phyloP scores from a whole-genome alignment of 176 grass and related monocot species.

The Rhynchospora breviuscula region DNA sequence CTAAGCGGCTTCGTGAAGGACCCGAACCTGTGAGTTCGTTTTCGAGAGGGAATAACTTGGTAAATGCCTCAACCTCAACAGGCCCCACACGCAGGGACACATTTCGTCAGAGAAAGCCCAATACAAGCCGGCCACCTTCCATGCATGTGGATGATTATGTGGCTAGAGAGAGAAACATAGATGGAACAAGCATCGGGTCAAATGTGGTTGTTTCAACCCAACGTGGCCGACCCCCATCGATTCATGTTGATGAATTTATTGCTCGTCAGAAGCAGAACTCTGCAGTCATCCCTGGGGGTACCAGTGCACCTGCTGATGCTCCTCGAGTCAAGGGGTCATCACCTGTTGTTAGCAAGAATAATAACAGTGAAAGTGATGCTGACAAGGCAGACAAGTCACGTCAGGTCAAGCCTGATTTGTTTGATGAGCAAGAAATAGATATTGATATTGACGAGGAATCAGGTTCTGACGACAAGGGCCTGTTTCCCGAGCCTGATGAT shows the following conservation, averaged over 20 bases:
- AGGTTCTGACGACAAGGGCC: constrained; percentile 80
- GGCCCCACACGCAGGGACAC: constrained; percentile 83
- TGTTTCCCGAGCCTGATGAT: constrained; percentile 89
- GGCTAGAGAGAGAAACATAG: constrained; percentile 95
- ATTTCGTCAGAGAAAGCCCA: constrained; percentile 92
- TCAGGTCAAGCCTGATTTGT: constrained; percentile 60
- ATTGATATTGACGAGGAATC: constrained; percentile 90
- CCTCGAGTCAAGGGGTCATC: constrained; percentile 41
- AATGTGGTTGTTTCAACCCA: constrained; percentile 70
- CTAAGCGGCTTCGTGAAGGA: constrained; percentile 49
- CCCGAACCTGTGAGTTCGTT: constrained; percentile 55
- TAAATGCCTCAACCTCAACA: constrained; percentile 41
- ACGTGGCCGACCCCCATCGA: constrained; percentile 87
- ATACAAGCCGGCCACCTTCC: constrained; percentile 94
- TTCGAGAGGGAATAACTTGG: constrained; percentile 46
- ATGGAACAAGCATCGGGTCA: constrained; percentile 79
- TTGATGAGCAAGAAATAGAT: constrained; percentile 89
- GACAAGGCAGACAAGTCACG: constrained; percentile 41
- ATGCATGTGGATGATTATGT: constrained; percentile 99
- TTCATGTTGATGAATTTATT: constrained; percentile 99
- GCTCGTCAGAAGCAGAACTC: constrained; percentile 84
- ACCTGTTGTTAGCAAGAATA: constrained; percentile 41
- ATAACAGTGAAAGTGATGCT: constrained; percentile 29
- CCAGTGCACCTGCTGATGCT: constrained; percentile 41
- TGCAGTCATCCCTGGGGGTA: constrained; percentile 6